Base-by-base conservation (phyloP, 1,284 basidiomycete species). In the Papiliotrema terrestris region DNA sequence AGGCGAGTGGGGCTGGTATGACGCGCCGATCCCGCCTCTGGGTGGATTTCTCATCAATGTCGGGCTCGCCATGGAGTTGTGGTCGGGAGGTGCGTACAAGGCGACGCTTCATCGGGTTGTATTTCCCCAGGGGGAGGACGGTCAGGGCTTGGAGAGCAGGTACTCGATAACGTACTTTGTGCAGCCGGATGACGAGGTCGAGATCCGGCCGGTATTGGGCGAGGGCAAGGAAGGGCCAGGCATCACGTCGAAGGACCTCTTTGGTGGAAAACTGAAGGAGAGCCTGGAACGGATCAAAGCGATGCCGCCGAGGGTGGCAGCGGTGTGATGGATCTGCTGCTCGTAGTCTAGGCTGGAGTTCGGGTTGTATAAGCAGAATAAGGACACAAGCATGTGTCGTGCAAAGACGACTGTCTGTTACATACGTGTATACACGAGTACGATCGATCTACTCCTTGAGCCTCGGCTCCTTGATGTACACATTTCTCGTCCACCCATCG, bases 231-330 rank as follows among this genome's bases (percentile, higher is more conserved):
- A 53, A 6, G 39, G 51, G 36, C 54, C 52, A 48, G 58, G 60
- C 26, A 62, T 65, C 39, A 65, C 63, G 9, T 65, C 63, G 15
- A 59, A 59, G 8, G 58, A 62, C 35, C 52, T 65, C n/a, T 65
- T 65, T 42, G 58, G 60, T 29, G 51, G 43, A 37, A 65, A 65
- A 37, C 38, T 65, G 46, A 46, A 53, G 42, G 63, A 65, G 45
- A 65, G 63, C 42, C 55, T 60, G 56, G 54, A 65, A 15, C 29
- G 61, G 49, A 58, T 57, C 43, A 55, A 56, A 44, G 25, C 32
- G 38, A 41, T 51, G 49, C 49, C 49, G 36, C 23, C 13, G 36
- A 2, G 35, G 25, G 25, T 22, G 11, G 29, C 29, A 6, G 29
- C 11, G 29, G 29, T 32, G 29, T 32, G 29, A 32, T 5, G 5